phyloP scores from a whole-genome alignment of 2,329 filamentous ascomycete genomes.

The Neonectria hederae region DNA sequence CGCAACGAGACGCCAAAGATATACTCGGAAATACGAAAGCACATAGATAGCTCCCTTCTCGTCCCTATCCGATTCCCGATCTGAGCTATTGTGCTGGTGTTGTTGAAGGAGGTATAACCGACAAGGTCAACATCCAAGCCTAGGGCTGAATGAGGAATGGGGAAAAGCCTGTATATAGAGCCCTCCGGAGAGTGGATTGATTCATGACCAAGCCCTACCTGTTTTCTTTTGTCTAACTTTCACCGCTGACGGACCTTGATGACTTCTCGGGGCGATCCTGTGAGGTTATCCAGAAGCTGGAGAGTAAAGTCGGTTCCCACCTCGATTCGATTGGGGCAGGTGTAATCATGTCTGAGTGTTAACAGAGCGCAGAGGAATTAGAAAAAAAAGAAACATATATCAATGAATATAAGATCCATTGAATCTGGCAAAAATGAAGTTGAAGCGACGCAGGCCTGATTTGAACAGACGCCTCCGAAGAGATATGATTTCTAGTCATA shows the following conservation, averaged over 20 bases:
- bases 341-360: background rate
- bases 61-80: background rate
- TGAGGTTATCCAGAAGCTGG: background rate
- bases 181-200: background rate
- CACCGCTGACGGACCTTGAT: background rate
- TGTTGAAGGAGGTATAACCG: background rate
- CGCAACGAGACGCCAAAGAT: background rate
- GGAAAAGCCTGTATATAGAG: background rate
- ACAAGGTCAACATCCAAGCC: background rate
- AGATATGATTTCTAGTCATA: constrained; percentile 29
- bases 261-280: background rate
- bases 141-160: background rate
- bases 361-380: no score
- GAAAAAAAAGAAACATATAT: background rate
- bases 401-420: background rate
- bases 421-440: background rate
- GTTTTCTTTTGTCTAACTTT: background rate
- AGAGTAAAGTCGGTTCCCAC: no score
- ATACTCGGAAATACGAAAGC: background rate
- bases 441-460: constrained; percentile 21
- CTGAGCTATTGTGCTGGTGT: background rate
- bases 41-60: background rate
- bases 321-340: background rate
- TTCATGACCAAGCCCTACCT: background rate
- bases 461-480: constrained; percentile 26